These are phyloP conservation scores for Furcasterigmium sp. DNA, from an alignment of 2,329 filamentous ascomycete genomes.

Conservation along the genomic window DNA sequence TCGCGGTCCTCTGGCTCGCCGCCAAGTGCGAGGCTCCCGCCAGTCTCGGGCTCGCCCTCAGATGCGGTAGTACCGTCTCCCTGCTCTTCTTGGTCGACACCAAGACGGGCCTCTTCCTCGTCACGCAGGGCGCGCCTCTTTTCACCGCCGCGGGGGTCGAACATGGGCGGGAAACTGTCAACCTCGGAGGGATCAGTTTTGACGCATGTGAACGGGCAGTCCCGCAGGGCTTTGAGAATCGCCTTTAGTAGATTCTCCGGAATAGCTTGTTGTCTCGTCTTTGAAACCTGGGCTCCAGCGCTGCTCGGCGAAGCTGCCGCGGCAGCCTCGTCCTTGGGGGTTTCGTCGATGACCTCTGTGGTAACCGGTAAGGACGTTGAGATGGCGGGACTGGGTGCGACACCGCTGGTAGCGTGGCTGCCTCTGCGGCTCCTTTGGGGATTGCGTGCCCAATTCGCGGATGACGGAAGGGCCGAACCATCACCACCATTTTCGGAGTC, in stretches of 20 bases:
- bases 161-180: constrained; percentile 58
- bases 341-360: constrained; percentile 42
- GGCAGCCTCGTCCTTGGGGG: constrained; percentile 27
- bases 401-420: constrained; percentile 76
- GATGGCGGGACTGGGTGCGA: constrained; percentile 77
- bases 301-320: constrained; percentile 12
- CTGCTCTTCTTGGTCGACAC: constrained; percentile 42
- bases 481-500: constrained; percentile 67
- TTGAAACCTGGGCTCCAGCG: background rate
- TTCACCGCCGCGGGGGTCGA: constrained; percentile 76
- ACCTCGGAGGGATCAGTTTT: background rate
- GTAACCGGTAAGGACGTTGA: constrained; percentile 52
- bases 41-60: constrained; percentile 76
- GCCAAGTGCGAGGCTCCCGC: constrained; percentile 79
- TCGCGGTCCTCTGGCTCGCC: constrained; percentile 87
- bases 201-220: constrained; percentile 26
- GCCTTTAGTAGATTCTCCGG: constrained; percentile 21
- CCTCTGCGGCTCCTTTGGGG: constrained; percentile 63
- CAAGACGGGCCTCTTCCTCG: constrained; percentile 54
- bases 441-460: constrained; percentile 85
- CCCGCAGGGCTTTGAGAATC: constrained; percentile 30
- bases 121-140: constrained; percentile 75
- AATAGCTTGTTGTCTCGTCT: constrained; percentile 7
- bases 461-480: constrained; percentile 84
- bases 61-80: constrained; percentile 39